Base-by-base conservation (phyloP, 805 yeast species). In the Kuraishia floccosa region DNA sequence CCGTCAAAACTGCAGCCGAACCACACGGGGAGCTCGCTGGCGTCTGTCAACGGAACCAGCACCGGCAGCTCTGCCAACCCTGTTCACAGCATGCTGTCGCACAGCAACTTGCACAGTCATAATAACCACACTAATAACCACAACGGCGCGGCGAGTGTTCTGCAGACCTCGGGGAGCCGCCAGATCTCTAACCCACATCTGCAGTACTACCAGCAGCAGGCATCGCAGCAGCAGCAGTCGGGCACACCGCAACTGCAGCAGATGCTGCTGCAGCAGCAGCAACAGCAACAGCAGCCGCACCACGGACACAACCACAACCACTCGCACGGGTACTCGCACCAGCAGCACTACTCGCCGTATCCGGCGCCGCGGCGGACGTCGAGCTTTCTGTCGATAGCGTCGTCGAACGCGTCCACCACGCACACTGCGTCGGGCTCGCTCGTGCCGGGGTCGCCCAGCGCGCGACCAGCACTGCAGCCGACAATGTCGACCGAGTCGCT, bases 381-480 rank as follows among this genome's bases (percentile, higher is more conserved):
- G 10, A 35, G 39, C 24, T 19, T 28, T 17, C 25, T 29, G 10
- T 30, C 34, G n/a, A 28, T 22, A 10, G 16, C 30, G 15, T 26
- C 29, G 12, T 23, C 28, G 18, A 28, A 25, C 30, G 31, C 31
- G 22, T 17, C 27, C 11, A n/a, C 30, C 12, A 25, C 28, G 14
- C 18, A 24, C 18, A 28, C 25, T 30, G 31, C 26, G 17, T 10
- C 22, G 9, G 40, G 46, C 15, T n/a, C 19, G 8, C 26, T 19
- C 18, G 17, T 27, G 5, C 25, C 22, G 11, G n/a, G 27, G 6
- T 17, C 32, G 13, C 25, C 25, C 8, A 24, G 25, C 18, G 28
- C 25, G 17, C 34, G 41, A 18, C 57, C 56, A 9, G 44, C 50
- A 18, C 27, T 46, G 22, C 19, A 46, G 8, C 45, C 44, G 6